Base-by-base conservation (phyloP, 768 basidiomycete genomes). In the Paxillus rubicundulus region DNA sequence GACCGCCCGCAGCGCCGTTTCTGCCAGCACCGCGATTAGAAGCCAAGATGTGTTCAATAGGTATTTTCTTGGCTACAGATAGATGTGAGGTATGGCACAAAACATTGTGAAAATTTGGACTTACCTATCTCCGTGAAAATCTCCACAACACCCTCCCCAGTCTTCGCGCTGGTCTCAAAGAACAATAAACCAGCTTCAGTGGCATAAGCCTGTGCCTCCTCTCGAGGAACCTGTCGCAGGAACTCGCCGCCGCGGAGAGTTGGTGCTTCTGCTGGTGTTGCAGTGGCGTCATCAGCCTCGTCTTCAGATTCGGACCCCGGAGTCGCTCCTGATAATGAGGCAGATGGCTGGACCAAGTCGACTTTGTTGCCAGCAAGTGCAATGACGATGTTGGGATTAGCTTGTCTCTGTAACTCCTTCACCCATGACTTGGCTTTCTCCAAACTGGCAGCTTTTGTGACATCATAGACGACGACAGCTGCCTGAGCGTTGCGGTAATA, bases 381-480 rank as follows among this genome's bases (percentile, higher is more conserved):
- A 63, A 99, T 98, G 67, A 99, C 95, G 66, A 98, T 98, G 70
- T 98, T 98, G 33, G 96, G 95, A 69, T 98, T 97, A 20, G 97
- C 97, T 67, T 99, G 97, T 59, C 97, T 85, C 69, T 99, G 97
- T 20, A 99, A 80, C 72, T 99, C 97, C 76, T 97, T 98, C 53
- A 99, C 94, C 97, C 97, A 99, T 28, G 95, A 93, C 77, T 98
- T 98, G 49, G 97, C 97, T 71, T 98, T 98, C 71, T 98, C 96
- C 53, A 99, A 79, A 64, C 93, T 96, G 52, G 88, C 82, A 41
- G 92, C 89, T 72, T 98, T 97, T 45, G 96, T 98, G 50, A 98
- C 86, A 68, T 98, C 97, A 70, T 98, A 98, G 17, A 98, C 96
- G 9, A 99, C 97, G 38, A 98, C 94, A 30, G 96, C 96, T 4